These are phyloP conservation scores for Pichia norvegensis DNA, from an alignment of 1,139 yeast species.

Conservation along the genomic window DNA sequence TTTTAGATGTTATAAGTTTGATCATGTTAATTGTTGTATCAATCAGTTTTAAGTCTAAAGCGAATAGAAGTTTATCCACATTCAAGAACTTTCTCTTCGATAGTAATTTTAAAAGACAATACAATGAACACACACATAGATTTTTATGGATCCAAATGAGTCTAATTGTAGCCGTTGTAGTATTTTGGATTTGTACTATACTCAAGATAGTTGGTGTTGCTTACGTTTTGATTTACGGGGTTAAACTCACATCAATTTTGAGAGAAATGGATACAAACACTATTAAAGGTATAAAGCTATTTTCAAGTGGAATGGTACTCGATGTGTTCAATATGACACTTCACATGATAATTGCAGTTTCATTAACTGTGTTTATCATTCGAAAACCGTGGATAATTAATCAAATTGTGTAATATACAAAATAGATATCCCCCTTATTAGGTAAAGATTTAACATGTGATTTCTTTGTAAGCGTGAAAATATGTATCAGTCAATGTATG, in stretches of 20 bases:
- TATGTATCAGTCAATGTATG: too few relatives aligned
- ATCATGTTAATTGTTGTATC: conserved; percentile 12
- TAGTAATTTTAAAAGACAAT: conserved; percentile 2
- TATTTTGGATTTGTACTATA: conserved; percentile 2
- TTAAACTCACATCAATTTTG: not conserved
- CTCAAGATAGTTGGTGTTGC: conserved; percentile 1
- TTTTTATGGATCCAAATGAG: not conserved
- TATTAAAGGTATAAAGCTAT: conserved; percentile 8
- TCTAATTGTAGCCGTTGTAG: not conserved
- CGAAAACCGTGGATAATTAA: conserved; percentile 21
- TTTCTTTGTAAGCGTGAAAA: too few relatives aligned
- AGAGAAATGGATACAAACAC: conserved; percentile 1
- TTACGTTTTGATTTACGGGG: conserved; percentile 6
- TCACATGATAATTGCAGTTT: conserved; percentile 16
- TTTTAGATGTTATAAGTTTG: conserved; percentile 12
- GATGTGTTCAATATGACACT: conserved; percentile 11
- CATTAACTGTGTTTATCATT: conserved; percentile 13
- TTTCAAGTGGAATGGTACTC: conserved; percentile 17
- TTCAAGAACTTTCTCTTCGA: conserved; percentile 5
- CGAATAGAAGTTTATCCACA: conserved; percentile 3
- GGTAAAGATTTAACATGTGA: not conserved
- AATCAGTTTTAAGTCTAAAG: conserved; percentile 10
- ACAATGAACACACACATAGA: not conserved
- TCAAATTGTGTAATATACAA: conserved; percentile 1
- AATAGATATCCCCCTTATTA: too few relatives aligned